Conservation (phyloP, 805 yeast species). For the Wickerhamomyces rabaulensis region DNA sequence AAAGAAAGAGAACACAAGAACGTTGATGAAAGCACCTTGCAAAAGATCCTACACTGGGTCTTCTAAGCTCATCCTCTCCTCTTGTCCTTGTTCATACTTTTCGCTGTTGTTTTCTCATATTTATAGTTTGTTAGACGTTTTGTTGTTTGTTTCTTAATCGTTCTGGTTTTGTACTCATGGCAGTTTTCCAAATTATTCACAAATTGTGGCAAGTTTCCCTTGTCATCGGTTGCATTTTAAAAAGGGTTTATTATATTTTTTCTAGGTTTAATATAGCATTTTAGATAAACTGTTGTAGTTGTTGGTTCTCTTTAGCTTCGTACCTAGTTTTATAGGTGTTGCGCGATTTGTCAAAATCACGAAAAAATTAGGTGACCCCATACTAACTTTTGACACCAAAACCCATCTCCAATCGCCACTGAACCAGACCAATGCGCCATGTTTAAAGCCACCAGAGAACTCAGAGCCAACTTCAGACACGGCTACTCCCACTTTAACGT, state of each 20-base stretch:
- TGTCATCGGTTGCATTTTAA: background rate
- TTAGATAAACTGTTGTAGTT: no score
- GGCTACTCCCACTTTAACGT: background rate
- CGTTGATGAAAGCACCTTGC: background rate
- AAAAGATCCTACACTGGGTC: conserved; percentile 11
- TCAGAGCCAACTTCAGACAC: background rate
- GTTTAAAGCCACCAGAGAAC: conserved; percentile 2
- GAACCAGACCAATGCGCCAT: background rate
- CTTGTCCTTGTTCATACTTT: background rate
- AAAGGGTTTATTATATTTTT: background rate
- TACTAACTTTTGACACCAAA: no score
- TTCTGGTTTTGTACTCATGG: background rate
- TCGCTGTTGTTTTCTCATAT: background rate
- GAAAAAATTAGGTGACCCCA: background rate
- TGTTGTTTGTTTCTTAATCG: background rate
- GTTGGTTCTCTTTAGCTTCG: no score
- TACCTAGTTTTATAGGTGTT: no score
- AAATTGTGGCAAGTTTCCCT: background rate
- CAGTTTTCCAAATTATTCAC: background rate
- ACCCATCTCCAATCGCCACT: background rate
- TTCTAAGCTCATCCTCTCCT: conserved; percentile 3
- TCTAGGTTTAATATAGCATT: background rate
- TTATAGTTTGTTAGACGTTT: background rate
- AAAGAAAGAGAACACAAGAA: conserved; percentile 3
- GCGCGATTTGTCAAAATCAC: no score